Conservation (phyloP, 345 rosid species). For the Aquilaria yunnanensis region DNA sequence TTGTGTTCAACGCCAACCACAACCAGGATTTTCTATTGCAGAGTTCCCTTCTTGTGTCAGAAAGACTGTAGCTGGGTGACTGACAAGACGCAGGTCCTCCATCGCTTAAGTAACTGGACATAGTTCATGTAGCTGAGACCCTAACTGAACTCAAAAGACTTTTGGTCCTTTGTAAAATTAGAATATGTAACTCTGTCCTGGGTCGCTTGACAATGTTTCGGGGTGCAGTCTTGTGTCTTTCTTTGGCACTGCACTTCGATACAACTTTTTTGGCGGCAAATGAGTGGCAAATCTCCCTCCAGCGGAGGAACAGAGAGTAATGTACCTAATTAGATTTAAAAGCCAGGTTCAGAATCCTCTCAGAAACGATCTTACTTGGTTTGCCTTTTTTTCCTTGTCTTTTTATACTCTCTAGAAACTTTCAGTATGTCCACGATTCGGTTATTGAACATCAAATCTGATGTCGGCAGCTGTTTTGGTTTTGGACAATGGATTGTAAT, state of each 20-base stretch:
- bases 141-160: constrained; percentile 39
- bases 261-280: constrained; percentile 57
- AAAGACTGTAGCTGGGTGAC: constrained; percentile 21
- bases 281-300: constrained; percentile 62
- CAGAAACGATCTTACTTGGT: background rate
- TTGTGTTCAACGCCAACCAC: constrained; percentile 36
- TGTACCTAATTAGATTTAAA: constrained; percentile 8
- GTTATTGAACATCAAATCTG: too few species aligned
- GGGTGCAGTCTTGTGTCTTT: constrained; percentile 63
- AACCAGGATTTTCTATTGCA: constrained; percentile 24
- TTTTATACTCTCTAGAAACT: background rate
- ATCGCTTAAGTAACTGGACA: constrained; percentile 2
- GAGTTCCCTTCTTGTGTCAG: constrained; percentile 18
- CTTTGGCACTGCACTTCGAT: constrained; percentile 31
- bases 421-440: too few species aligned
- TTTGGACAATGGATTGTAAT: constrained; percentile 13
- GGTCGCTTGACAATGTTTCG: constrained; percentile 39
- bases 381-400: background rate
- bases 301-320: constrained; percentile 18
- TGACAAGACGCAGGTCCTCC: constrained; percentile 7
- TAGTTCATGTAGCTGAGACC: constrained; percentile 58
- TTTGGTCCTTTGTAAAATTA: constrained; percentile 30
- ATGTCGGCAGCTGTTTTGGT: background rate
- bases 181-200: constrained; percentile 63
- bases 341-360: background rate